These are phyloP conservation scores for Chlorophyllum brunneum DNA, from an alignment of 768 basidiomycete genomes.

Conservation along the genomic window DNA sequence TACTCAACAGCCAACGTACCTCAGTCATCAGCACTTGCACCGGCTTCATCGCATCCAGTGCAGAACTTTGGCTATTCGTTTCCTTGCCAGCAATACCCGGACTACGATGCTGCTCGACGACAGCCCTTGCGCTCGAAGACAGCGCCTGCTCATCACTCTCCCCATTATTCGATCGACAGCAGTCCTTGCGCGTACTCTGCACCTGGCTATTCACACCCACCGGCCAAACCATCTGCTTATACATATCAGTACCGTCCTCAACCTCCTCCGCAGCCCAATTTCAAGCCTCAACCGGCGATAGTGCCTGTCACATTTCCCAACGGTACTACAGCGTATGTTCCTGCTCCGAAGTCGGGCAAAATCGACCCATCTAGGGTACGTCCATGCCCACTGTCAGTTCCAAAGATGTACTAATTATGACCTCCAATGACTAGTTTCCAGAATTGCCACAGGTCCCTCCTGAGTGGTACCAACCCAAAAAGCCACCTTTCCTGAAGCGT, in stretches of 20 bases:
- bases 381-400: background rate
- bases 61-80: conserved; percentile 9
- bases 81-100: conserved; percentile 5
- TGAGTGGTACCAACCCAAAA: conserved; percentile 15
- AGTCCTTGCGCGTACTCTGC: background rate
- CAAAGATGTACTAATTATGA: background rate
- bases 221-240: background rate
- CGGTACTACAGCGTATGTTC: background rate
- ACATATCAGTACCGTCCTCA: background rate
- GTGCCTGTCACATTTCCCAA: conserved; percentile 3
- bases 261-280: background rate
- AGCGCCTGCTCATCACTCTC: conserved; percentile 10
- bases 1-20: conserved; percentile 11
- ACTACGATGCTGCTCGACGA: conserved; percentile 7
- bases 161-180: conserved; percentile 3
- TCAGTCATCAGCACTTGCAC: background rate
- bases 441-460: conserved; percentile 15
- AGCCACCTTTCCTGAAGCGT: conserved; percentile 16
- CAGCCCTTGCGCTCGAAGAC: conserved; percentile 13
- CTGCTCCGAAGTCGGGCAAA: conserved; percentile 5
- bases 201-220: background rate
- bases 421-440: conserved; percentile 8
- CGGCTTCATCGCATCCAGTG: conserved; percentile 1
- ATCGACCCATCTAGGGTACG: no score
- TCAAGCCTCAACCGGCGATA: background rate